phyloP scores from a whole-genome alignment of 495 filamentous ascomycete genomes.

The Chlorociboria aeruginascens region DNA sequence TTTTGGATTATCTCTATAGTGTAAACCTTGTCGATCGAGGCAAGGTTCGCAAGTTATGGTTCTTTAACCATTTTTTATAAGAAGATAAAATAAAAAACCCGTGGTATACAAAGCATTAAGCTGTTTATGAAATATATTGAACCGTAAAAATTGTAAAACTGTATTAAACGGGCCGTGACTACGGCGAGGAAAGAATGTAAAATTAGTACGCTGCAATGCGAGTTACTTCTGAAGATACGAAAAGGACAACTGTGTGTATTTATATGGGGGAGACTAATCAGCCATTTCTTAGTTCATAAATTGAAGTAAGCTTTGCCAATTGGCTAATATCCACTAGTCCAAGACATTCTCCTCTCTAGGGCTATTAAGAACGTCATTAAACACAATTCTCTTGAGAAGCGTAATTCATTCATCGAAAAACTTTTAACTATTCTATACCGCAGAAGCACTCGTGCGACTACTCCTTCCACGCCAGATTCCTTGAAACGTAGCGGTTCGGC shows the following conservation, averaged over 20 bases:
- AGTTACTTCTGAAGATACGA: not conserved
- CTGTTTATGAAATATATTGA: too few species aligned
- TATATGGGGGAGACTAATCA: slow-evolving; percentile 22
- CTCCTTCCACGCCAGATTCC: slow-evolving; percentile 88
- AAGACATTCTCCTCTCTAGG: slow-evolving; percentile 77
- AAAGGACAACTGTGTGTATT: slow-evolving; percentile 14
- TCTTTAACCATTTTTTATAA: too few species aligned
- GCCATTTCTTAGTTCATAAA: slow-evolving; percentile 96
- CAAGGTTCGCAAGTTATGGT: too few species aligned
- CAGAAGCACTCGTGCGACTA: slow-evolving; percentile 84
- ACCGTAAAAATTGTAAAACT: slow-evolving; percentile 88
- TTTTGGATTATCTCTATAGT: too few species aligned
- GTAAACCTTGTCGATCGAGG: too few species aligned
- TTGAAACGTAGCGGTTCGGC: slow-evolving; percentile 88
- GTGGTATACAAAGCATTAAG: too few species aligned
- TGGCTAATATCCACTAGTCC: slow-evolving; percentile 93
- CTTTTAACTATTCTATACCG: slow-evolving; percentile 95
- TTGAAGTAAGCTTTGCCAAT: slow-evolving; percentile 80
- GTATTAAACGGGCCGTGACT: slow-evolving; percentile 65
- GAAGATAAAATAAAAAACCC: too few species aligned
- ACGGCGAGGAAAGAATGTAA: slow-evolving; percentile 98
- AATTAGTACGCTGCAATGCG: slow-evolving; percentile 51
- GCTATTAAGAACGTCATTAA: slow-evolving; percentile 59
- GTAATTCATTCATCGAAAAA: slow-evolving; percentile 94
- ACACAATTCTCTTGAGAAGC: slow-evolving; percentile 82